phyloP scores from a whole-genome alignment of 2,329 filamentous ascomycete species.

The Fusarium sp. region DNA sequence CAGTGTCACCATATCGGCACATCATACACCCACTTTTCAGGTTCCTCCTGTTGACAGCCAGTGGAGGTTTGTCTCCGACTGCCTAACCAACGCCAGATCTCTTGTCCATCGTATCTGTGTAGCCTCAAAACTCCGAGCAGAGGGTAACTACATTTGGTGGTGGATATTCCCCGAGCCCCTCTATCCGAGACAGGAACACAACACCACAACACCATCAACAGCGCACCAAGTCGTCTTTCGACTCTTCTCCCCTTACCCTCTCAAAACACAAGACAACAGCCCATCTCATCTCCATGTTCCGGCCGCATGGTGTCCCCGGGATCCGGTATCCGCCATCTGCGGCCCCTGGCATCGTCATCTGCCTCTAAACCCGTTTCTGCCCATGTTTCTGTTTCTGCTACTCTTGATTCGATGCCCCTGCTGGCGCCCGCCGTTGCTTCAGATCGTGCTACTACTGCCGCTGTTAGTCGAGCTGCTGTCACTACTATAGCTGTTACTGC shows the following conservation, averaged over 20 bases:
- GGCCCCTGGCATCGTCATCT: conserved; percentile 37
- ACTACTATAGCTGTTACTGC: background rate
- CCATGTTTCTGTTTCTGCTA: conserved; percentile 10
- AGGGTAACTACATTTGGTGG: conserved; percentile 13
- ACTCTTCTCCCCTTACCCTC: background rate
- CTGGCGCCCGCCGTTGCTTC: conserved; percentile 5
- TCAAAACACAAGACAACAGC: conserved; percentile 24
- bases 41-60: background rate
- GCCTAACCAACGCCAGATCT: background rate
- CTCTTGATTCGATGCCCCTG: conserved; percentile 16
- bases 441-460: conserved; percentile 4
- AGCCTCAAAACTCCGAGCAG: conserved; percentile 8
- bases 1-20: conserved; percentile 17
- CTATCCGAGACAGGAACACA: conserved; percentile 12
- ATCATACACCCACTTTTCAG: conserved; percentile 7
- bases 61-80: background rate
- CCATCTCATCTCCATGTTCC: conserved; percentile 44
- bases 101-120: background rate
- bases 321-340: conserved; percentile 42
- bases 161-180: conserved; percentile 5
- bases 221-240: background rate
- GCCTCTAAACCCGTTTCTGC: conserved; percentile 23
- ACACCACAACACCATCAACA: conserved; percentile 14
- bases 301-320: conserved; percentile 42
- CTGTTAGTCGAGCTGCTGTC: background rate